These are phyloP conservation scores for Phaseolus lunatus DNA, from an alignment of 306 rosid species.

Conservation along the genomic window DNA sequence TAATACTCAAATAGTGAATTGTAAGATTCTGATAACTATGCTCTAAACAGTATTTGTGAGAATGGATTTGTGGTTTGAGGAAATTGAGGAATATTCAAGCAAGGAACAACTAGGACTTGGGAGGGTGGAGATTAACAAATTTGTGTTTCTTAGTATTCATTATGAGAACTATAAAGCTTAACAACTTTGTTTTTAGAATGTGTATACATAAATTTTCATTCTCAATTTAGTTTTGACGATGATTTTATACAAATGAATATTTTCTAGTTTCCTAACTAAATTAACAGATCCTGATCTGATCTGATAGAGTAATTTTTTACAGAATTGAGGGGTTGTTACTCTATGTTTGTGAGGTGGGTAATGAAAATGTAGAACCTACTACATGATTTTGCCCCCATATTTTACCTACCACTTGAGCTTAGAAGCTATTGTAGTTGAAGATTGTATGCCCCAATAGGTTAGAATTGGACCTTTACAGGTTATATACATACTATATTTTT, in stretches of 20 bases:
- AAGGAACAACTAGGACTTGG: slow-evolving; percentile 10
- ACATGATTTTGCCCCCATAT: not conserved
- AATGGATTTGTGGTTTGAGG: slow-evolving; percentile 16
- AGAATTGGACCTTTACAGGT: not conserved
- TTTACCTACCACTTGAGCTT: not conserved
- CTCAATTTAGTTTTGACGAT: no score
- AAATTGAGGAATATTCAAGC: slow-evolving; percentile 1
- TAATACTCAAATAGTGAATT: no score
- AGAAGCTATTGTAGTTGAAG: not conserved
- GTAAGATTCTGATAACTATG: no score
- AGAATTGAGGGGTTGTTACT: not conserved
- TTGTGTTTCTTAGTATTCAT: no score
- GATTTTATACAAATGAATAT: not conserved
- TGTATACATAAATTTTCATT: no score
- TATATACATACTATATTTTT: not conserved
- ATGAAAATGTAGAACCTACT: not conserved
- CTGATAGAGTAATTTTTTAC: not conserved
- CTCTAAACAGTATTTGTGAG: not conserved
- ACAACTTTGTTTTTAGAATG: no score
- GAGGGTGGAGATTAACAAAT: not conserved
- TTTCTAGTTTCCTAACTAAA: not conserved
- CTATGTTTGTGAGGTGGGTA: not conserved
- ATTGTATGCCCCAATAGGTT: not conserved
- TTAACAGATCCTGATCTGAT: slow-evolving; percentile 3
- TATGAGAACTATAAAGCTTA: no score